Base-by-base conservation (phyloP, 352 stramenopile species). In the Peronospora farinosa region DNA sequence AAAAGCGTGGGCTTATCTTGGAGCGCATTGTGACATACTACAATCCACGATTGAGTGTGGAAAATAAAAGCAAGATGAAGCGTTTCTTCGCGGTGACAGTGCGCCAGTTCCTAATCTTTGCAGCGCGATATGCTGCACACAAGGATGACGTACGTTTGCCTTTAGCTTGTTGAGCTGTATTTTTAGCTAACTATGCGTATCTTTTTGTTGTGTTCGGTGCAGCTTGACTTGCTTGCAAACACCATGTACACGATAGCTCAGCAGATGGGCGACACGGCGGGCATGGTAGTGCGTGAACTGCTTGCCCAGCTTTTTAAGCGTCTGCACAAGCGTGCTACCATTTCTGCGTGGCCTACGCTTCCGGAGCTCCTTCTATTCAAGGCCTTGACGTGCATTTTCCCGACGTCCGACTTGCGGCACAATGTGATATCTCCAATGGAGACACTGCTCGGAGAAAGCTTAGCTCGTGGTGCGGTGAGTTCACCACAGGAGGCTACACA, bases 71-170 rank as follows among this genome's bases (percentile, higher is more conserved):
- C 54, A 90, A 87, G 36, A 98, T 98, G 87, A 95, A 97, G 74
- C 97, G 95, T 50, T 97, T 98, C 64, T 96, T 97, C 31, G 90
- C 95, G 33, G 87, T 98, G 2, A 75, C 98, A 38, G 63, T 98
- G 38, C 87, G 86, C 21, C 72, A 96, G 57, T 98, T 98, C 58
- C 74, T 98, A 23, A 82, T 87, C 50, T 92, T 93, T 40, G 94
- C 78, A 7, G 80, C 86, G 41, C 72, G 78, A 25, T 92, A 90
- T 48, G 72, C 77, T 5, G 53, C 62, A 25, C 67, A 88, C 68
- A 78, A 84, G 48, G 51, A 74, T 38, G 79, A 90, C 32, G 65
- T 84, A 74, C 42, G 68, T 71, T 27, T 33, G 13, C 36, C 25
- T 9, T 50, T 0, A 17, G 13, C 7, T 45, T 15, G 16, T 28